Percentiles rank a stretch among this genome's conserved stretches.
These are phyloP conservation scores for Lasiodiplodia hormozganensis DNA, from an alignment of 2,329 filamentous ascomycete genomes.

Conservation along the genomic window DNA sequence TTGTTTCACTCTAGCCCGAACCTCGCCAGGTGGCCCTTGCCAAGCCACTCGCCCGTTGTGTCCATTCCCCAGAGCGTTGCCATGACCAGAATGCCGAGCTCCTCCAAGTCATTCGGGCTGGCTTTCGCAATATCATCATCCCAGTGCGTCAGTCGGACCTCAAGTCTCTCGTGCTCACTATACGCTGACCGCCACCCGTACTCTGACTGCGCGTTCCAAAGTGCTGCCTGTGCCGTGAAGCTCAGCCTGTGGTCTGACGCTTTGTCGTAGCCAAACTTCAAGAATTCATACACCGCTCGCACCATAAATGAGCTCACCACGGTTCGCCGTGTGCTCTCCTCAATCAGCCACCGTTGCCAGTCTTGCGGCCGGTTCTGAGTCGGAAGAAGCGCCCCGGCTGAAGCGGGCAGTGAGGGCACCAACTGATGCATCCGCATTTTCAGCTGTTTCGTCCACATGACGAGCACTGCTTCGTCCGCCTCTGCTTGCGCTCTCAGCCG, in stretches of 20 bases:
- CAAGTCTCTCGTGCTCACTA: constrained; percentile 24
- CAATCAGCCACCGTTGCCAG: constrained; percentile 39
- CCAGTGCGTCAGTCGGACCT: constrained; percentile 27
- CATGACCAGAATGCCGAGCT: constrained; percentile 34
- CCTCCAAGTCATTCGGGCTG: constrained; percentile 31
- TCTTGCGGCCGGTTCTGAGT: constrained; percentile 27
- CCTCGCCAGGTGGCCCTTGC: neutral
- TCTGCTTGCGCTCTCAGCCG: constrained; percentile 36
- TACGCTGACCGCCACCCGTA: constrained; percentile 29
- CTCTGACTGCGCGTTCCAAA: constrained; percentile 32
- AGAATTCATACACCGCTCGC: constrained; percentile 40
- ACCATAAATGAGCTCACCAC: constrained; percentile 42
- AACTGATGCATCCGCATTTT: constrained; percentile 16
- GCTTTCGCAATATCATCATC: constrained; percentile 30
- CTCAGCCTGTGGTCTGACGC: constrained; percentile 13
- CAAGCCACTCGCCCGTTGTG: constrained; percentile 30
- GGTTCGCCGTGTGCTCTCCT: constrained; percentile 42
- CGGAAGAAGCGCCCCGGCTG: neutral
- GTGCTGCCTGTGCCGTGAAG: constrained; percentile 31
- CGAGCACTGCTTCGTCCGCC: constrained; percentile 33
- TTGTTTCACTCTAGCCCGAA: neutral
- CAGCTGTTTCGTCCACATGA: constrained; percentile 36
- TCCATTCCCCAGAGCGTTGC: constrained; percentile 31
- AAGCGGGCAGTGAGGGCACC: neutral
- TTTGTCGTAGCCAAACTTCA: constrained; percentile 30